Conservation (phyloP, 1,284 basidiomycete genomes). For the Lignosus rhinocerotis region DNA sequence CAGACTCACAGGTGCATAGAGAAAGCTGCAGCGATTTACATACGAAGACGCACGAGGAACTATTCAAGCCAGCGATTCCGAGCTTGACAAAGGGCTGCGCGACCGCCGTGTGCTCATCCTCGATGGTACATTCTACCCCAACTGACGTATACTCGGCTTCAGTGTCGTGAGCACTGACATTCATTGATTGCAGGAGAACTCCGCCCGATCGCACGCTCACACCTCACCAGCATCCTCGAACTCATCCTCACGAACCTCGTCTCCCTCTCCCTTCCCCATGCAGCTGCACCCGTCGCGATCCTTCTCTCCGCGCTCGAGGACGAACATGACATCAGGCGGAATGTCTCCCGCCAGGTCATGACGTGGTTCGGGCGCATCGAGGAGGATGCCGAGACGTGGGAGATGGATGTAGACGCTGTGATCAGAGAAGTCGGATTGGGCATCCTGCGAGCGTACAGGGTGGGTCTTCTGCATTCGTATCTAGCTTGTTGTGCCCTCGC, state of each 20-base stretch:
- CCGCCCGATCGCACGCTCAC: conserved; percentile 64
- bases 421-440: conserved; percentile 73
- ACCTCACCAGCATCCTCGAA: conserved; percentile 72
- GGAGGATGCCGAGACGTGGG: conserved; percentile 45
- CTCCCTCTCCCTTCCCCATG: conserved; percentile 51
- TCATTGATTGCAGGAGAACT: conserved; percentile 50
- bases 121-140: conserved; percentile 48
- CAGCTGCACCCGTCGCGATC: conserved; percentile 51
- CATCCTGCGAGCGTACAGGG: conserved; percentile 65
- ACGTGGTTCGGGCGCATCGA: conserved; percentile 71
- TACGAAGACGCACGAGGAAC: conserved; percentile 61
- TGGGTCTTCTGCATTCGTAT: conserved; percentile 32
- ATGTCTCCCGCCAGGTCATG: conserved; percentile 71
- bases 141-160: background rate
- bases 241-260: conserved; percentile 72
- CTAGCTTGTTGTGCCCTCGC: background rate
- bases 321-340: conserved; percentile 70
- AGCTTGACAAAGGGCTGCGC: conserved; percentile 64
- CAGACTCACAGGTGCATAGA: conserved; percentile 13
- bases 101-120: conserved; percentile 72
- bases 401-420: conserved; percentile 56
- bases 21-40: conserved; percentile 42
- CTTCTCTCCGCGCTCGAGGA: conserved; percentile 61
- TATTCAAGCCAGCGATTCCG: conserved; percentile 79
- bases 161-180: background rate